Base-by-base conservation (phyloP, 164 flowering plant genomes). In the Platanus orientalis region DNA sequence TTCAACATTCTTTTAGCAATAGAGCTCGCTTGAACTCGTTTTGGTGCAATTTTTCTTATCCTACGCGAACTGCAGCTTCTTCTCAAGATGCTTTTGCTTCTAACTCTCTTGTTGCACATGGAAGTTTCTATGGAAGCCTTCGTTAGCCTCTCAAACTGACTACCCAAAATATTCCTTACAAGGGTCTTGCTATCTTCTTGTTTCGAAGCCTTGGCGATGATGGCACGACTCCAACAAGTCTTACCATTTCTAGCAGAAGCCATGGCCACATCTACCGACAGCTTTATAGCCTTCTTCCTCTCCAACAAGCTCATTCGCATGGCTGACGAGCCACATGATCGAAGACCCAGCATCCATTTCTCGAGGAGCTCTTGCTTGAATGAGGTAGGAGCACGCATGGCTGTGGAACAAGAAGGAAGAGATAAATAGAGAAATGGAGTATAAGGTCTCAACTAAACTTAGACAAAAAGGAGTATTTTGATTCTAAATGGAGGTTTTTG, bases 241-340 rank as follows among this genome's bases (percentile, higher is more conserved):
- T 65, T 64, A 9, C 81, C 77, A 23, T 66, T 66, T 69, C 80
- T 77, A 1, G 84, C 63, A 3, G 84, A 81, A 54, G 96, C 98
- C 79, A 90, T 75, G 69, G 98, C 96, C 1, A 84, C 52, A 61
- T 90, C 95, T 12, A 96, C 86, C 0, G 96, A 77, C 16, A 84
- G 61, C 73, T 86, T 88, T 62, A 92, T 83, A 26, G 79, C 82
- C 28, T 73, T 82, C 60, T 77, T 89, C 54, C 92, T 80, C 66
- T 89, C 85, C 42, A 68, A 4, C 13, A 82, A 9, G 57, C 60
- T 73, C 86, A 76, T 84, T 21, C 69, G 64, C 42, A 65, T 1
- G 56, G 14, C 11, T 16, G 10, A 17, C 7, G 36, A 11, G 27
- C 5, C 24, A 39, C 29, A 20, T 2, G 54, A 60, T 63, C 81